Evolutionary conservation across 1,284 basidiomycete species (phyloP).

Genomic region (Ganoderma resinaceum): DNA sequence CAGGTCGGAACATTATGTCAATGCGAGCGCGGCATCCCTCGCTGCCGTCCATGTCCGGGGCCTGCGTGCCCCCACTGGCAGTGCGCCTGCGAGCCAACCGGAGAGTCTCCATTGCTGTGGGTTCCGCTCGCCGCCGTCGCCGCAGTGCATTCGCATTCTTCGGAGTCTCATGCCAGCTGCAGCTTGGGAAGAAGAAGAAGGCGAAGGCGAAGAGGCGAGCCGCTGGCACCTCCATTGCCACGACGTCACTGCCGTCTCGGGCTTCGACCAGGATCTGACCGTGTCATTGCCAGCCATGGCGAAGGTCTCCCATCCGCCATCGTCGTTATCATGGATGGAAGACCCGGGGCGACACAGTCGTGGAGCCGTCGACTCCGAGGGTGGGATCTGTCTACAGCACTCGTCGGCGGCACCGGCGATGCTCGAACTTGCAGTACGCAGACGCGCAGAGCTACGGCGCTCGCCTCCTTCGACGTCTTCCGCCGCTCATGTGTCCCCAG

Average conservation of each 20-base stretch:
- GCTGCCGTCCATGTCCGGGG: neutral
- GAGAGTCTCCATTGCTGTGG: conserved; percentile 10
- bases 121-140: conserved; percentile 1
- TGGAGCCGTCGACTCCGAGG: neutral
- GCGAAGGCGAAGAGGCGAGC: neutral
- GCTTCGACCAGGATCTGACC: conserved; percentile 4
- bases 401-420: conserved; percentile 3
- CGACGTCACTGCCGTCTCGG: neutral
- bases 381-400: neutral
- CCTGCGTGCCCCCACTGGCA: neutral
- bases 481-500: neutral
- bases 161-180: conserved; percentile 6
- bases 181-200: conserved; percentile 9
- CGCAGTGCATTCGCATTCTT: neutral
- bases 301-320: neutral
- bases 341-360: neutral
- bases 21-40: neutral
- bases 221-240: neutral
- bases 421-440: neutral
- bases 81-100: conserved; percentile 6
- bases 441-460: neutral
- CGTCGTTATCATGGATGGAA: neutral
- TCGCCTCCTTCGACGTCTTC: conserved; percentile 2
- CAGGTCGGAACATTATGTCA: conserved; percentile 11
- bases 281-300: neutral